Base-by-base conservation (phyloP, 768 basidiomycete genomes). In the Filobasidium floriforme region DNA sequence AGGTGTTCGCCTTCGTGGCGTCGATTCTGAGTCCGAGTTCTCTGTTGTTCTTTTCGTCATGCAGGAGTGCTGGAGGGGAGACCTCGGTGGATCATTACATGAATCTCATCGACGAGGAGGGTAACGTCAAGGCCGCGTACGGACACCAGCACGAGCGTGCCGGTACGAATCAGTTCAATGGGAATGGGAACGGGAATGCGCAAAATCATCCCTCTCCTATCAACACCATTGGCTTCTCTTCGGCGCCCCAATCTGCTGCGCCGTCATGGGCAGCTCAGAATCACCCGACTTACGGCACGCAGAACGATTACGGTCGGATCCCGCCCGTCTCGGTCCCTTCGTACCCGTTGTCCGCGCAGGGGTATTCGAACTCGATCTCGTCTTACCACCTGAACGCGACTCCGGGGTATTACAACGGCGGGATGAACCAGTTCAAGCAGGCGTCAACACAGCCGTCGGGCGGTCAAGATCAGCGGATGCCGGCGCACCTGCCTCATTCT, bases 351-450 rank as follows among this genome's bases (percentile, higher is more conserved):
- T 57, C 54, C 24, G 24, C 22, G 24, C 54, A 57, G 24, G 54
- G 54, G 6, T 57, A 57, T 32, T 24, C 54, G 26, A 28, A 28
- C 54, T 57, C 54, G 22, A 57, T 57, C 26, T 57, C 54, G 26
- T 57, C 54, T 57, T 57, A 57, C 54, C 19, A 57, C 54, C 29
- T 57, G 54, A 57, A 57, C 26, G 26, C 26, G 4, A 57, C 54
- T 24, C 54, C 54, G 54, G 29, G 24, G 3, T 57, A 24, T 15
- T 57, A 24, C 7, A 57, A 2, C 54, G 24, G 29, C 7, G 29
- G 22, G 26, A 7, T 15, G 24, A 57, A 15, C 54, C 54, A 24
- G 24, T 26, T 32, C 54, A 28, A 22, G 24, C 54, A 26, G 4
- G 7, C 18, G 26, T n/a, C 54, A 7, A 4, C 15, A 57, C 24